phyloP scores from a whole-genome alignment of 2,329 filamentous ascomycete genomes.

The Fusarium sp. region DNA sequence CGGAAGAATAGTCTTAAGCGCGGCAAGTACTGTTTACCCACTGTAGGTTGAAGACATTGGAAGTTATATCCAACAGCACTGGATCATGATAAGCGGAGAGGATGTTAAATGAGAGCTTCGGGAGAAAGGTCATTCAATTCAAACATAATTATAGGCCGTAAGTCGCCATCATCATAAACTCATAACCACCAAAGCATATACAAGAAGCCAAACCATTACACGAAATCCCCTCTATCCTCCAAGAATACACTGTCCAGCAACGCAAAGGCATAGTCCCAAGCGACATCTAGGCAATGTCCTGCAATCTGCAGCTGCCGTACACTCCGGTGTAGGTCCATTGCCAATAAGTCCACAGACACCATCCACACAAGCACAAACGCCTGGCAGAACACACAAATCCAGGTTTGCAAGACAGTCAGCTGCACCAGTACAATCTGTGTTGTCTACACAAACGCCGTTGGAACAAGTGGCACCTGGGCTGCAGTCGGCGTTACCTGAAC shows the following conservation, averaged over 20 bases:
- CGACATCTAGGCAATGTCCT: neutral
- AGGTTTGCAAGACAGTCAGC: neutral
- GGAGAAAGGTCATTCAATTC: neutral
- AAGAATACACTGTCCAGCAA: neutral
- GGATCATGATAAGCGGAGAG: neutral
- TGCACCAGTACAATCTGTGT: neutral
- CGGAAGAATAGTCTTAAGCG: neutral
- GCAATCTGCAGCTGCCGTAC: neutral
- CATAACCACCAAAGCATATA: neutral
- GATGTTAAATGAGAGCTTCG: neutral
- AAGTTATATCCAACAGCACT: neutral
- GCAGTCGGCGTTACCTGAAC: neutral
- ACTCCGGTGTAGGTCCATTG: neutral
- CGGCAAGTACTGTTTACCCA: neutral
- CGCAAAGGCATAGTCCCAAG: neutral
- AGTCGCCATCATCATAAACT: neutral
- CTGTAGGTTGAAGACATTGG: neutral
- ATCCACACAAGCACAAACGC: neutral
- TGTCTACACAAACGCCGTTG: conserved; percentile 4
- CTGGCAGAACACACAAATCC: neutral
- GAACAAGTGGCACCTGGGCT: neutral
- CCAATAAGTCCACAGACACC: neutral
- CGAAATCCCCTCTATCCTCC: neutral
- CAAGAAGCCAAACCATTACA: neutral
- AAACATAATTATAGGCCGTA: neutral